Evolutionary conservation across 176 grass and related monocot genomes (phyloP).

Genomic region (Rhynchospora pubera): DNA sequence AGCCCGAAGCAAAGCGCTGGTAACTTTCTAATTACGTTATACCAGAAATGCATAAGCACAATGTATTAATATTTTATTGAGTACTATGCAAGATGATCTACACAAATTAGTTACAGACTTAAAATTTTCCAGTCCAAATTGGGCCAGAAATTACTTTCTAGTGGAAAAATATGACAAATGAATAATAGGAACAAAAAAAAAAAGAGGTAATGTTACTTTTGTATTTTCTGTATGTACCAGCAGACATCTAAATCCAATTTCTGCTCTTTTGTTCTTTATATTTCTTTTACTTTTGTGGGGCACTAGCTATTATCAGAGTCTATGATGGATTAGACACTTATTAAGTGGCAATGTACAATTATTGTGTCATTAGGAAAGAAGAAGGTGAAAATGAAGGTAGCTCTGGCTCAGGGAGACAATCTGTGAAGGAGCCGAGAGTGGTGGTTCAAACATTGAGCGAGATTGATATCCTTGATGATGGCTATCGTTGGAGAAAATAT

Average conservation of each 20-base stretch:
- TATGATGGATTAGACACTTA: not conserved
- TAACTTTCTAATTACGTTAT: constrained; percentile 1
- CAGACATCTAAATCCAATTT: not conserved
- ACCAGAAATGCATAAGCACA: not conserved
- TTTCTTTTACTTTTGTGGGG: not conserved
- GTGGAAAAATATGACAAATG: not conserved
- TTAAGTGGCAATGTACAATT: not conserved
- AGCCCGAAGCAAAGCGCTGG: constrained; percentile 59
- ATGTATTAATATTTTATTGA: not conserved
- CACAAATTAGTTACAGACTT: not conserved
- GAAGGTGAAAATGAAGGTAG: constrained; percentile 28
- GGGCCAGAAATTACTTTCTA: not conserved
- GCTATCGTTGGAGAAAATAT: constrained; percentile 46
- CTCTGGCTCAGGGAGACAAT: constrained; percentile 31
- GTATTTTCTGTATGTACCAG: not conserved
- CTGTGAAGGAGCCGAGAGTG: constrained; percentile 63
- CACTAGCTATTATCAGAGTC: not conserved
- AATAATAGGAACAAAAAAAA: not conserved
- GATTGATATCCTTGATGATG: constrained; percentile 74
- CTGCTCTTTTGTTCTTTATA: not conserved
- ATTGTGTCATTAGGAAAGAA: constrained; percentile 37
- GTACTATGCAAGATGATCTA: not conserved
- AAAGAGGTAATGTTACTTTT: not conserved
- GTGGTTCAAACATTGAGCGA: constrained; percentile 85
- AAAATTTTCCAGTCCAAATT: not conserved